Conservation (phyloP, 345 rosid species). For the Eucalyptus caleyi region DNA sequence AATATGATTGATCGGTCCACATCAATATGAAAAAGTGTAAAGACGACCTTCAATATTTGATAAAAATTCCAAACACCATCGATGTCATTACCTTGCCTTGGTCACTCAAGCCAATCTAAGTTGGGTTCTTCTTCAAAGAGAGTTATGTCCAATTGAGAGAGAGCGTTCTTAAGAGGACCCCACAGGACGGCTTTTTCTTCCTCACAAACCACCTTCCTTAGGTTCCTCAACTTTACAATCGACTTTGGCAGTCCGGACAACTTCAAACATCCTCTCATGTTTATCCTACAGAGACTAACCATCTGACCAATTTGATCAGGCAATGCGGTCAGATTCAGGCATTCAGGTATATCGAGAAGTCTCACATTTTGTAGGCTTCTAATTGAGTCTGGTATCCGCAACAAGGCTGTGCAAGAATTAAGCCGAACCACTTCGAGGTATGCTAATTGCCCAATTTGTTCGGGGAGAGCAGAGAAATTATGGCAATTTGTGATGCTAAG, state of each 20-base stretch:
- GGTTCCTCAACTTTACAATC: constrained; percentile 9
- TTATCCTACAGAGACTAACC: background rate
- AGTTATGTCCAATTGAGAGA: background rate
- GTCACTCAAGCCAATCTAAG: constrained; percentile 8
- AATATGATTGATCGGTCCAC: background rate
- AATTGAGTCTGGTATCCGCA: constrained; percentile 23
- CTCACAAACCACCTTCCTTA: constrained; percentile 37
- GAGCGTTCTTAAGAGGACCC: constrained; percentile 2
- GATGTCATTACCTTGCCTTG: background rate
- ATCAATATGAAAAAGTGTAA: background rate
- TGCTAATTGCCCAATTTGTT: constrained; percentile 10
- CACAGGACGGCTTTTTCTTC: constrained; percentile 31
- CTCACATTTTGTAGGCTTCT: constrained; percentile 12
- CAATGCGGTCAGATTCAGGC: background rate
- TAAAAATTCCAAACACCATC: background rate
- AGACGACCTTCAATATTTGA: background rate
- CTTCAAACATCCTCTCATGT: background rate
- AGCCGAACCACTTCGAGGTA: constrained; percentile 27
- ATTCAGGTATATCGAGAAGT: constrained; percentile 9
- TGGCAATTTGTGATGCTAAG: background rate
- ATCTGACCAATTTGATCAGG: background rate
- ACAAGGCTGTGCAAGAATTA: constrained; percentile 27
- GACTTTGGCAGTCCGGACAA: constrained; percentile 12
- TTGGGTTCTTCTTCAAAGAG: background rate
- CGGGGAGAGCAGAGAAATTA: constrained; percentile 23